Conservation (phyloP, 108 stramenopile genomes). For the Nitzschia sp. region DNA sequence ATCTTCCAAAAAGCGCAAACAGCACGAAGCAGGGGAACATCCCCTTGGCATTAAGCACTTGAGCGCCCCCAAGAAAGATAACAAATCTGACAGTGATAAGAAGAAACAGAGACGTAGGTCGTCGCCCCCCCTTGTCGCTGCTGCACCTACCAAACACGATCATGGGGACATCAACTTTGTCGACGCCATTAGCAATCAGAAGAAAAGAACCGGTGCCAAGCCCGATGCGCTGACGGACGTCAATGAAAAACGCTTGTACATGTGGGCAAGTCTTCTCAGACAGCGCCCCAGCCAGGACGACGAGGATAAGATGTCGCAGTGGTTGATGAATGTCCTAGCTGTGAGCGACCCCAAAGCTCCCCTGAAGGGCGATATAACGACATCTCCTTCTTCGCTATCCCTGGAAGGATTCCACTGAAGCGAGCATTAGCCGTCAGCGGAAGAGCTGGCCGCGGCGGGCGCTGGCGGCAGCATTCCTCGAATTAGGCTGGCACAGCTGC, state of each 20-base stretch:
- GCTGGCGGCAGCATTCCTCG: neutral
- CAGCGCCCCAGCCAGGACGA: neutral
- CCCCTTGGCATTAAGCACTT: too few relatives aligned
- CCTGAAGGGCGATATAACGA: neutral
- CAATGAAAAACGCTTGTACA: neutral
- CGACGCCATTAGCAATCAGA: neutral
- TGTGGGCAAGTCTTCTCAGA: neutral
- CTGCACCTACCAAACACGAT: too few relatives aligned
- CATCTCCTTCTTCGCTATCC: neutral
- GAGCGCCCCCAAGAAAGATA: too few relatives aligned
- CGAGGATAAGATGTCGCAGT: neutral
- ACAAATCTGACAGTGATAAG: too few relatives aligned
- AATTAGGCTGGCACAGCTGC: too few relatives aligned
- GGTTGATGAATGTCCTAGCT: conserved; percentile 5
- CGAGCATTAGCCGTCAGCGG: neutral
- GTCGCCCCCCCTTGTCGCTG: too few relatives aligned
- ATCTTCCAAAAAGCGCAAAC: too few relatives aligned
- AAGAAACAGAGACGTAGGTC: too few relatives aligned
- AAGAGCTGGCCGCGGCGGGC: neutral
- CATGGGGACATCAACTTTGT: neutral
- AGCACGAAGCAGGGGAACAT: too few relatives aligned
- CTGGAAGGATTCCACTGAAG: neutral
- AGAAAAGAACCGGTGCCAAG: neutral
- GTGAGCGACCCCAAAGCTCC: conserved; percentile 7
- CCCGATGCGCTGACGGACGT: neutral